Base-by-base conservation (phyloP, 2,329 filamentous ascomycete genomes). In the Colletotrichum lupini region DNA sequence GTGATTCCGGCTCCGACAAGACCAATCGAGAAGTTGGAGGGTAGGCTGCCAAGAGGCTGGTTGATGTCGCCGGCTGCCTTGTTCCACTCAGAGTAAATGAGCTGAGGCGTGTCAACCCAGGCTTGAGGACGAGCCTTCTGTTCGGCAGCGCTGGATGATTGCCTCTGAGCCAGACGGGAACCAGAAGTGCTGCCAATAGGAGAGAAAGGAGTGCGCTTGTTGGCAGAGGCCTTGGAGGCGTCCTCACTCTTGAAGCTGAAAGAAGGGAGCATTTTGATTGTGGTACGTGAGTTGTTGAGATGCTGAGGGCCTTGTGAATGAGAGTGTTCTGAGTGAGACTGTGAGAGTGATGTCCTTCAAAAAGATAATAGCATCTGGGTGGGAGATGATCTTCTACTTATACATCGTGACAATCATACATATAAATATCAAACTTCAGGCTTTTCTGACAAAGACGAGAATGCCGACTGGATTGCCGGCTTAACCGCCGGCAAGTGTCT, bases 121-220 rank as follows among this genome's bases (percentile, higher is more conserved):
- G 64, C 64, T 30, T 67, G 64, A 60, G 64, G 64, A 8, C 64
- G 64, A 9, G 55, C 64, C 14, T 67, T 59, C 55, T 67, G 64
- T 26, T 46, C 64, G 26, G 55, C 30, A 8, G 24, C 35, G 16
- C 35, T 28, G n/a, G 26, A n/a, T 8, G 52, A 67, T 5, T 46
- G 49, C n/a, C 46, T n/a, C 9, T 56, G 53, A 49, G 42, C 42
- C 42, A 49, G 19, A 49, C 42, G 42, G 8, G 42, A 49, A n/a
- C 42, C 42, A 11, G 42, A 49, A 49, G 42, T 49, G 42, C 42
- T 49, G 42, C 42, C 42, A n/a, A 49, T 22, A 19, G 42, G 19
- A 22, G 42, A 49, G 42, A 49, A 49, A 11, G 42, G 42, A 49
- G 42, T 22, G 42, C 42, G 42, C 19, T 49, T 22, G 42, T 49